These are phyloP conservation scores for Deuterostichococcus epilithicus DNA, from an alignment of 139 green algal genomes.

Conservation along the genomic window DNA sequence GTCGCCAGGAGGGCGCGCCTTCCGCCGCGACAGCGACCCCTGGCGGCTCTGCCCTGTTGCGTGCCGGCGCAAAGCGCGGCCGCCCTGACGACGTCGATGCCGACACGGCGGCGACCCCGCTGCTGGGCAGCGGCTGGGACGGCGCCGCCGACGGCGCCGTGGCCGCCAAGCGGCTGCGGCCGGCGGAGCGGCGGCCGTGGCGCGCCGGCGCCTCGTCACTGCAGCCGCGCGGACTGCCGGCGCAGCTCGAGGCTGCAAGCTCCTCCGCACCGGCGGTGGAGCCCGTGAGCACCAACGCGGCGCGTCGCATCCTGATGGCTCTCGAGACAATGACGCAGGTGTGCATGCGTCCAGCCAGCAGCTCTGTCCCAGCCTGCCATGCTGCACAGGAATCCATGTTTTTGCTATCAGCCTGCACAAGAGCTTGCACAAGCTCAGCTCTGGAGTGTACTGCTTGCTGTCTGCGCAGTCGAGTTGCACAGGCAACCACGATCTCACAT, in stretches of 20 bases:
- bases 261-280: no score
- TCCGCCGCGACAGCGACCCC: no score
- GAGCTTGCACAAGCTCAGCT: no score
- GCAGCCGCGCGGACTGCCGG: neutral
- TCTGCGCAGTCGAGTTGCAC: no score
- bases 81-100: neutral
- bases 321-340: neutral
- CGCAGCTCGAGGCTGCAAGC: neutral
- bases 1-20: no score
- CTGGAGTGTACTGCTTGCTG: no score
- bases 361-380: no score
- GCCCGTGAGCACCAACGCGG: neutral
- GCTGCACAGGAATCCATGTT: no score
- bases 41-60: neutral
- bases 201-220: neutral
- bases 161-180: neutral
- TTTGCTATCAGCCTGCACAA: no score
- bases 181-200: neutral
- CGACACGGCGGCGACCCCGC: neutral
- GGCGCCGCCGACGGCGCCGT: neutral
- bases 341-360: no score
- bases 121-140: neutral
- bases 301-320: neutral
- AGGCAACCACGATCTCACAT: no score
- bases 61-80: neutral